Evolutionary conservation across 2,329 filamentous ascomycete genomes (phyloP).

Genomic region (Trichothecium sympodiale): DNA sequence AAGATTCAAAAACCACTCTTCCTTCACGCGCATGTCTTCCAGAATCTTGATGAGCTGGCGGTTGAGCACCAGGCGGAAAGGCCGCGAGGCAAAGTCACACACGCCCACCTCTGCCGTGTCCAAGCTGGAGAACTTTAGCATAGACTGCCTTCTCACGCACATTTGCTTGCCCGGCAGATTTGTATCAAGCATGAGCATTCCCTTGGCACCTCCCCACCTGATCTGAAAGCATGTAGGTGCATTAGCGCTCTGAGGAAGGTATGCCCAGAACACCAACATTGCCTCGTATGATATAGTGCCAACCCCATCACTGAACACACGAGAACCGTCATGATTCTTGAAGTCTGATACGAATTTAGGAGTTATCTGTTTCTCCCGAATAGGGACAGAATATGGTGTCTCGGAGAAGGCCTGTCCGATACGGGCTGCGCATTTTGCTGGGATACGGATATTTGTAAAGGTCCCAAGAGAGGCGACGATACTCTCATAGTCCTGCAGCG

Average conservation of each 20-base stretch:
- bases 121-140: constrained; percentile 63
- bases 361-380: constrained; percentile 26
- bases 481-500: constrained; percentile 21
- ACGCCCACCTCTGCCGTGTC: constrained; percentile 52
- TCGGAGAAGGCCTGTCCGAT: constrained; percentile 65
- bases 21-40: constrained; percentile 59
- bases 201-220: constrained; percentile 63
- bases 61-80: constrained; percentile 62
- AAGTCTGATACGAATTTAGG: constrained; percentile 40
- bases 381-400: constrained; percentile 51
- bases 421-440: constrained; percentile 45
- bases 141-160: constrained; percentile 54
- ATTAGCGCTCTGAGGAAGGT: constrained; percentile 33
- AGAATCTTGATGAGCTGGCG: constrained; percentile 77
- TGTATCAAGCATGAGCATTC: constrained; percentile 63
- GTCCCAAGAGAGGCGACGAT: constrained; percentile 39
- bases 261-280: constrained; percentile 46
- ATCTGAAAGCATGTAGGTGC: constrained; percentile 64
- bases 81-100: constrained; percentile 56
- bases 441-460: constrained; percentile 38
- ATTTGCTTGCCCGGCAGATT: constrained; percentile 46
- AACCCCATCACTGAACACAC: constrained; percentile 69
- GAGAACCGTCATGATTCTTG: constrained; percentile 30
- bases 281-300: constrained; percentile 58
- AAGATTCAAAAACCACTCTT: constrained; percentile 48